Base-by-base conservation (phyloP, 768 basidiomycete genomes). In the Rossbeevera mucosa region DNA sequence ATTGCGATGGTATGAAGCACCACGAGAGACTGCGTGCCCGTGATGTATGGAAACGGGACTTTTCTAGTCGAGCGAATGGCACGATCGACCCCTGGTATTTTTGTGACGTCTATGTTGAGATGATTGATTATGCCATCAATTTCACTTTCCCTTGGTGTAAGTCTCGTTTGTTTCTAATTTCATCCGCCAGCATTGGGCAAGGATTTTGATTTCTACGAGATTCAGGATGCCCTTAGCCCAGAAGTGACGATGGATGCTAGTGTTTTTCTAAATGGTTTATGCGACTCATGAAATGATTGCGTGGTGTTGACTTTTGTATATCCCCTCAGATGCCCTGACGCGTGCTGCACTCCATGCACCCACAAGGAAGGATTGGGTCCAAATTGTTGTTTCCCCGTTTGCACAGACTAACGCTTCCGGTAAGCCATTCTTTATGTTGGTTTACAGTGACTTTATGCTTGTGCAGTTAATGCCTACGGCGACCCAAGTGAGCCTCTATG, bases 51-150 rank as follows among this genome's bases (percentile, higher is more conserved):
- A 83, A 80, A 64, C 72, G 80, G 48, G 76, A 79, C 62, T 65
- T 83, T 18, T 66, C 69, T n/a, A 70, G 73, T 9, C 72, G 81
- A 28, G 64, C 78, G 4, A 82, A 82, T 54, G 82, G 77, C 11
- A 80, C 79, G 2, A 77, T 83, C 48, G 77, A 83, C 64, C 72
- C 80, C 16, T 79, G 73, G 77, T 84, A 83, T 53, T 76, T 77
- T 4, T 88, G 87, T 63, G 72, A 80, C 48, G 59, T 87, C 5
- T 75, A 80, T 49, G 73, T 77, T 45, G 80, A 83, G 69, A 77
- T 83, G 67, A 57, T 85, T 25, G 85, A 87, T 61, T 88, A 88
- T 61, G 83, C 85, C 6, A 44, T 81, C 53, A 88, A 88, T 61
- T 87, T 76, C 63, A 85, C 85, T 0, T 80, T 75, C 62, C 87